A percentile compares a stretch with the other conserved stretches of the same genome.
These are phyloP conservation scores for Russula olivacea DNA, from an alignment of 768 basidiomycete genomes.

Conservation along the genomic window DNA sequence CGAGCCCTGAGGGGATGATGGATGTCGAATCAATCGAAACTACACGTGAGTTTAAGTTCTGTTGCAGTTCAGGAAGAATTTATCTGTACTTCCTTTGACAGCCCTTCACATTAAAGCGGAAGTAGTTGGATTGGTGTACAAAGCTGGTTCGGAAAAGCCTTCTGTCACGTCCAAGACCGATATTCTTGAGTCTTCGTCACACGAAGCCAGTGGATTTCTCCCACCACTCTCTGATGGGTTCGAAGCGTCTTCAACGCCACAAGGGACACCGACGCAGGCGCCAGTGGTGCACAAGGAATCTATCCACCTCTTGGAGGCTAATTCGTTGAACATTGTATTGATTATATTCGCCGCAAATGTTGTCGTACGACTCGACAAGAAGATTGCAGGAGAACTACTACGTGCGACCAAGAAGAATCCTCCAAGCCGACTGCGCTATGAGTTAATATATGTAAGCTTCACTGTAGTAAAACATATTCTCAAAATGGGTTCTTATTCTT, in stretches of 20 bases:
- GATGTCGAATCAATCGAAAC: slow-evolving; percentile 55
- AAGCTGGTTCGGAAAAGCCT: slow-evolving; percentile 56
- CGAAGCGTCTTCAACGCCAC: slow-evolving; percentile 30
- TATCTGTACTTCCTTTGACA: slow-evolving; percentile 27
- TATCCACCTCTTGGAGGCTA: slow-evolving; percentile 33
- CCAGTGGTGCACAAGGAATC: slow-evolving; percentile 30
- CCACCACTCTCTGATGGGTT: slow-evolving; percentile 38
- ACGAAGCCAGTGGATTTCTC: slow-evolving; percentile 35
- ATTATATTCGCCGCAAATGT: slow-evolving; percentile 64
- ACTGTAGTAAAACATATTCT: slow-evolving; percentile 3
- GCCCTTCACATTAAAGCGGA: slow-evolving; percentile 76
- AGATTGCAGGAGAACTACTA: slow-evolving; percentile 66
- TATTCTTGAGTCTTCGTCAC: background rate
- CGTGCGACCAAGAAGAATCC: slow-evolving; percentile 95
- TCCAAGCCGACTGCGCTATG: slow-evolving; percentile 65
- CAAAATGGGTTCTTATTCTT: background rate
- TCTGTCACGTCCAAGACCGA: slow-evolving; percentile 26
- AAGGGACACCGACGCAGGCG: slow-evolving; percentile 44
- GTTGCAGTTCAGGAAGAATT: slow-evolving; percentile 9
- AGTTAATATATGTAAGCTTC: slow-evolving; percentile 73
- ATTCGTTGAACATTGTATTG: slow-evolving; percentile 51
- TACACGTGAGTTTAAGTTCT: slow-evolving; percentile 43
- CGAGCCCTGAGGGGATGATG: slow-evolving; percentile 62
- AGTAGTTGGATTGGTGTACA: slow-evolving; percentile 73
- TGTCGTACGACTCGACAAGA: slow-evolving; percentile 58